Base-by-base conservation (phyloP, 2,329 filamentous ascomycete genomes). In the Epichloe amarillans region DNA sequence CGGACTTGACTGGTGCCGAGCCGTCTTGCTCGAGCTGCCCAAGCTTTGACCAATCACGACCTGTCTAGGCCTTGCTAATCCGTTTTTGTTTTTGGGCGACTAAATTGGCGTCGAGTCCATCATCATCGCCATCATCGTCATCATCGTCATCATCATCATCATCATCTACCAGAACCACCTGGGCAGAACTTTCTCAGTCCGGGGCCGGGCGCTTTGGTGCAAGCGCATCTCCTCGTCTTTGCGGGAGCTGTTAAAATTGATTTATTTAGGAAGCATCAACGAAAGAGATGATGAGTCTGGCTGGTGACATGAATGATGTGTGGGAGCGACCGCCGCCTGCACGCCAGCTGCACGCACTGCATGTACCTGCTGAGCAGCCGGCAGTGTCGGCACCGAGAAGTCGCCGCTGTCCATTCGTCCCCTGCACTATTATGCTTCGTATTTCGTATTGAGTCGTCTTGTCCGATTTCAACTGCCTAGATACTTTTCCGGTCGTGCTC, bases 1-100 rank as follows among this genome's bases (percentile, higher is more conserved):
- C 36, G 39, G 51, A 47, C 42, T 49, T 42, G 50, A 41, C 42
- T 46, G 50, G 46, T 37, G 50, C 44, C 38, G 26, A 21, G 48
- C 23, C 3, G 17, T 11, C 35, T 47, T 39, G 37, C 37, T 39
- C 21, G 37, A 43, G 35, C 46, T 47, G 38, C 33, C 14, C 39
- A 36, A 26, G 35, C 35, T 39, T 12, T 42, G 35, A 11, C 50
- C 50, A 52, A 52, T 44, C 50, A 49, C 10, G 10, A 6, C 3
- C 8, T 8, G 11, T 23, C 15, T 6, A 14, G 5, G 6, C 17
- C n/a, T 43, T 46, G 41, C 46, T 21, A 47, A 42, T 46, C 41
- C 43, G 39, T 33, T 39, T 47, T 26, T n/a, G 8, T 30, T 4
- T 11, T 30, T 10, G 10, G 26, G 15, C 39, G 21, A 42, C 26